These are phyloP conservation scores for Coniferiporia sulphurascens DNA, from an alignment of 1,284 basidiomycete genomes.

Conservation along the genomic window DNA sequence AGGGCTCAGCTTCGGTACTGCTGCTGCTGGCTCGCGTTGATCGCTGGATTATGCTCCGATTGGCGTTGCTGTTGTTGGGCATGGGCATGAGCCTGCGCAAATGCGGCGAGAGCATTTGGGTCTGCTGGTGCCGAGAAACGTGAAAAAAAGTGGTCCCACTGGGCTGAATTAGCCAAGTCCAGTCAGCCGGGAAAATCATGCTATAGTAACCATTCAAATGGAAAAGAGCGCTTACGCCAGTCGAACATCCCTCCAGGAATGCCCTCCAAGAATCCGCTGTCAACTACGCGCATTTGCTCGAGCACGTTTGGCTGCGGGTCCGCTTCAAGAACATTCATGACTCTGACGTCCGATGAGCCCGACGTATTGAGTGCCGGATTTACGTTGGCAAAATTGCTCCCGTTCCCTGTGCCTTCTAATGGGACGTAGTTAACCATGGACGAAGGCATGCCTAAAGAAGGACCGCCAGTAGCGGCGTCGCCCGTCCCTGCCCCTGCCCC, in stretches of 20 bases:
- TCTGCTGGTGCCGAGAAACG: conserved; percentile 28
- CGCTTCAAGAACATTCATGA: conserved; percentile 68
- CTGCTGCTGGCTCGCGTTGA: conserved; percentile 2
- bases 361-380: conserved; percentile 38
- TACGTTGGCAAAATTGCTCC: conserved; percentile 29
- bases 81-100: conserved; percentile 16
- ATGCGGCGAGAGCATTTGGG: conserved; percentile 11
- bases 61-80: conserved; percentile 11
- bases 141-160: conserved; percentile 74
- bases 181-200: conserved; percentile 1
- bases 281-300: conserved; percentile 61
- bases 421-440: conserved; percentile 53
- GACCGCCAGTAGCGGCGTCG: not conserved
- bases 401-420: conserved; percentile 29
- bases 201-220: not conserved
- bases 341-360: conserved; percentile 50
- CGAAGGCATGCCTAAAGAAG: conserved; percentile 21
- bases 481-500: conserved; percentile 17
- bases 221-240: conserved; percentile 56
- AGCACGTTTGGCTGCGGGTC: conserved; percentile 48
- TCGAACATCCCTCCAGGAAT: conserved; percentile 85
- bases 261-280: conserved; percentile 70
- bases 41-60: conserved; percentile 6
- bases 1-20: conserved; percentile 2
- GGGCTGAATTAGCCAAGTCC: conserved; percentile 39